Percentiles rank a stretch among this genome's conserved stretches.
Evolutionary conservation across 108 stramenopile genomes (phyloP).

Genomic region (Skeletonema menzelii): DNA sequence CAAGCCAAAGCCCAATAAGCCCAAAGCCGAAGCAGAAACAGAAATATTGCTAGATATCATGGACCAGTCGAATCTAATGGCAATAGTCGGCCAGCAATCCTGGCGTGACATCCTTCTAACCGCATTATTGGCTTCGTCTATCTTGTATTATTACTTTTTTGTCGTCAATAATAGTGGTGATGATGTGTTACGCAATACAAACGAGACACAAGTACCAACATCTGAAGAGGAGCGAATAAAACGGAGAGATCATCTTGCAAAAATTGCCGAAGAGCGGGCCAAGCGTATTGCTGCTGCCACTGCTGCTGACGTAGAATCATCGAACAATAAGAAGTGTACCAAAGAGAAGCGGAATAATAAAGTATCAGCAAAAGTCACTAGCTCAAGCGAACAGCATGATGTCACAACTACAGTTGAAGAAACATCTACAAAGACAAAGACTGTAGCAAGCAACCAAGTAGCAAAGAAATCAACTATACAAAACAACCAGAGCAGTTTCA

Average conservation of each 20-base stretch:
- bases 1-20: too few species aligned
- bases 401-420: not conserved
- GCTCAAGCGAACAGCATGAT: not conserved
- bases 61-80: not conserved
- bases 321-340: not conserved
- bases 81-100: not conserved
- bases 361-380: not conserved
- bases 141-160: not conserved
- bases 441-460: not conserved
- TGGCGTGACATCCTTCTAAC: not conserved
- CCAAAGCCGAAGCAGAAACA: too few species aligned
- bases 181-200: not conserved
- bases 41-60: too few species aligned
- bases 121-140: not conserved
- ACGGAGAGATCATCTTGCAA: not conserved
- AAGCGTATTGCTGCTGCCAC: not conserved
- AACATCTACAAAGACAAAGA: not conserved
- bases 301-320: not conserved
- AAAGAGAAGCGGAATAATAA: not conserved
- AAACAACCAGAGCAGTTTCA: not conserved
- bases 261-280: not conserved
- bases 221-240: not conserved
- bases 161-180: not conserved
- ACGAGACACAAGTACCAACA: not conserved
- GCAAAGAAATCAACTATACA: too few species aligned